These are phyloP conservation scores for Pseudocercospora pini-densiflorae DNA, from an alignment of 2,329 filamentous ascomycete species.

Conservation along the genomic window DNA sequence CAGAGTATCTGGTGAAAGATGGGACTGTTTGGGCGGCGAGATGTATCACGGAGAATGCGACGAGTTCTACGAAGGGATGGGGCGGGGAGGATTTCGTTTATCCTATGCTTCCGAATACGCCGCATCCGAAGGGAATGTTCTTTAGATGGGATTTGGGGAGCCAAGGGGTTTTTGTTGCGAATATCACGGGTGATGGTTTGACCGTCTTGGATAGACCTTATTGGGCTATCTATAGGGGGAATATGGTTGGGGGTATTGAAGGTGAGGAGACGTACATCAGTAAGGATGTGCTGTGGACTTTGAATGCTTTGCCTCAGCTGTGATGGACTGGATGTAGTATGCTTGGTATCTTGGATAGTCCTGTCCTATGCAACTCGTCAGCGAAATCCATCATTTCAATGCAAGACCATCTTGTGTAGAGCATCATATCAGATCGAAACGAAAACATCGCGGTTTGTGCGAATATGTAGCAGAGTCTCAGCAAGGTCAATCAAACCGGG, in stretches of 20 bases:
- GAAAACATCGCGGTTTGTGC: too few species aligned
- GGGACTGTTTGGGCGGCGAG: background rate
- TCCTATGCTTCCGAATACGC: background rate
- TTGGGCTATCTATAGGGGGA: background rate
- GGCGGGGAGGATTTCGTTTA: background rate
- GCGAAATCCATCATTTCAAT: too few species aligned
- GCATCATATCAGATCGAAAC: background rate
- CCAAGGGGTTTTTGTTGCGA: background rate
- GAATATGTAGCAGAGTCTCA: background rate
- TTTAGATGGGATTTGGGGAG: background rate
- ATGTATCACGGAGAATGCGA: background rate
- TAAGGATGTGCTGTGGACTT: background rate
- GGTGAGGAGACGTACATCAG: background rate
- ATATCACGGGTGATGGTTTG: background rate
- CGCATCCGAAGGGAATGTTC: background rate
- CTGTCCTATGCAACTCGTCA: too few species aligned
- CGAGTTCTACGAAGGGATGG: background rate
- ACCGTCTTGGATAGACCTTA: background rate
- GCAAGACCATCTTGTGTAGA: background rate
- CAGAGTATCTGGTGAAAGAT: background rate
- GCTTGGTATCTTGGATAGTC: too few species aligned
- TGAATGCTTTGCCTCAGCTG: background rate
- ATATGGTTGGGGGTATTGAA: background rate
- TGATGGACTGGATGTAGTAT: background rate
- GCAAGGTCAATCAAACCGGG: background rate